A percentile compares a stretch with the other conserved stretches of the same genome.
These are phyloP conservation scores for Termitomyces bulborhizus DNA, from an alignment of 768 basidiomycete genomes.

Conservation along the genomic window DNA sequence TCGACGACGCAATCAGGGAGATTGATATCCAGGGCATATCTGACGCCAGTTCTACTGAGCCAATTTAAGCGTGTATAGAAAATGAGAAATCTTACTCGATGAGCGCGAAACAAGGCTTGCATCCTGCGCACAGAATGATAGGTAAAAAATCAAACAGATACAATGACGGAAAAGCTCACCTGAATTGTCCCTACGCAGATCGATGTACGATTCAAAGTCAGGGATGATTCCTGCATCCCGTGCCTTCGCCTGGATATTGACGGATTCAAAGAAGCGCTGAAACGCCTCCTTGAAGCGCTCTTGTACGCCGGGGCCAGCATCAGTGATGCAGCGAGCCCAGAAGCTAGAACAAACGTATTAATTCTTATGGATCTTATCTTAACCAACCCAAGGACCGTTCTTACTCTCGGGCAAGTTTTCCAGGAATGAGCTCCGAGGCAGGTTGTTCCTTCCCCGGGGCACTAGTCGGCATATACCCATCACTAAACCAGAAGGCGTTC, in stretches of 20 bases:
- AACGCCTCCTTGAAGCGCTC: constrained; percentile 68
- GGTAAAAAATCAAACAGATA: neutral
- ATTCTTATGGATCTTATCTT: neutral
- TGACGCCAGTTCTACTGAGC: constrained; percentile 8
- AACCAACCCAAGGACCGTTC: constrained; percentile 18
- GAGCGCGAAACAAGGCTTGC: constrained; percentile 71
- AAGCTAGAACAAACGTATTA: constrained; percentile 36
- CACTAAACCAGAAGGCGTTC: constrained; percentile 58
- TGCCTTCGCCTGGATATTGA: constrained; percentile 55
- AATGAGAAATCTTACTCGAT: constrained; percentile 46
- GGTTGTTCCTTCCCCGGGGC: constrained; percentile 31
- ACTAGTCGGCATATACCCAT: constrained; percentile 42
- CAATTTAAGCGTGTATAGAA: neutral
- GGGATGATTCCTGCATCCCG: constrained; percentile 50
- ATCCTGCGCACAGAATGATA: constrained; percentile 26
- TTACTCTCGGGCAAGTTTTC: constrained; percentile 64
- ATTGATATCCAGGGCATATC: constrained; percentile 62
- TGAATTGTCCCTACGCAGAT: constrained; percentile 67
- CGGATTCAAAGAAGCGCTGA: constrained; percentile 62
- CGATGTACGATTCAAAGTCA: constrained; percentile 70
- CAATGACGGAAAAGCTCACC: constrained; percentile 28
- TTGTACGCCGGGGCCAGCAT: constrained; percentile 51
- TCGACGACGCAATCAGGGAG: constrained; percentile 68
- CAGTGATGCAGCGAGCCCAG: constrained; percentile 57
- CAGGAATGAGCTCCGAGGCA: constrained; percentile 43